Evolutionary conservation across 2,329 filamentous ascomycete genomes (phyloP).

Genomic region (Orbilia oligospora): DNA sequence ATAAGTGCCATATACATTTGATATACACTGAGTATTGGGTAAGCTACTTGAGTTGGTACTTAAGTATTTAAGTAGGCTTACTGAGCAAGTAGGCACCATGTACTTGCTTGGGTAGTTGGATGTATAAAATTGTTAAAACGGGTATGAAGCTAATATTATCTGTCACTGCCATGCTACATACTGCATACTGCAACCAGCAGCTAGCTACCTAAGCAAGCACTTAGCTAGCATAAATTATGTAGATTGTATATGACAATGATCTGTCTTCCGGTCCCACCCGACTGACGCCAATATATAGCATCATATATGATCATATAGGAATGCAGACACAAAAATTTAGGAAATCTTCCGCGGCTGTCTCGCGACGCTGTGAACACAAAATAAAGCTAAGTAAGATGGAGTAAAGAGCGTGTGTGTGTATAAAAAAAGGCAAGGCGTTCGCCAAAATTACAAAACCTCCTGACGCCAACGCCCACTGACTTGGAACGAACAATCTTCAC

Average conservation of each 20-base stretch:
- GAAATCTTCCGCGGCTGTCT: slow-evolving; percentile 25
- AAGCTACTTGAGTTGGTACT: no score
- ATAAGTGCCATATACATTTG: no score
- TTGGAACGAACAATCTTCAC: slow-evolving; percentile 41
- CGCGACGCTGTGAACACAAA: slow-evolving; percentile 28
- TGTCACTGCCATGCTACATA: no score
- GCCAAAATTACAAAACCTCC: slow-evolving; percentile 43
- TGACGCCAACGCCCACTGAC: slow-evolving; percentile 51
- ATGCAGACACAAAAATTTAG: slow-evolving; percentile 13
- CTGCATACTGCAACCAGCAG: no score
- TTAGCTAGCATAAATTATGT: not conserved
- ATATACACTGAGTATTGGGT: no score
- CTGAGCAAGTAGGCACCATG: no score
- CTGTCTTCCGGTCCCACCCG: not conserved
- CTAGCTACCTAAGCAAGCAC: not conserved
- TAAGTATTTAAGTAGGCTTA: no score
- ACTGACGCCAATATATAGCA: not conserved
- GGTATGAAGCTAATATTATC: no score
- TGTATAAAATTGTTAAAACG: no score
- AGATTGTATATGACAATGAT: not conserved
- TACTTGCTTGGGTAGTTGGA: no score
- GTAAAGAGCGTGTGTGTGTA: slow-evolving; percentile 12
- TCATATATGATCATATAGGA: slow-evolving; percentile 14
- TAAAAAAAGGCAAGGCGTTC: slow-evolving; percentile 27
- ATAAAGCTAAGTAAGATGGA: not conserved